Conservation (phyloP, 2,329 filamentous ascomycete species). For the Eurotiales sp. region DNA sequence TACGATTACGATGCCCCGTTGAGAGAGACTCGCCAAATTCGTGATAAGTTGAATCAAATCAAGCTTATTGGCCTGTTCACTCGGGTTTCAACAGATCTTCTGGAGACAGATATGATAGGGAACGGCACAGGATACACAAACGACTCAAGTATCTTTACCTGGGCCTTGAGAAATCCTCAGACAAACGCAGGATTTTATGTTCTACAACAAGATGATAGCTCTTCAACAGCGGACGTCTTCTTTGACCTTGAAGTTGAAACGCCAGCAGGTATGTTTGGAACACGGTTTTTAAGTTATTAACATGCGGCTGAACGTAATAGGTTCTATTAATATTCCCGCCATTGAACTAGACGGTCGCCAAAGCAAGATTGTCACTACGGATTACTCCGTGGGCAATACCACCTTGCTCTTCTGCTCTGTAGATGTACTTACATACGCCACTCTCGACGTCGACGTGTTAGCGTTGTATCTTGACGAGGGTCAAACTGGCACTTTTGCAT, state of each 20-base stretch:
- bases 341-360: conserved; percentile 51
- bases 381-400: conserved; percentile 48
- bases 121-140: conserved; percentile 51
- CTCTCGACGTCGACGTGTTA: conserved; percentile 40
- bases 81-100: conserved; percentile 48
- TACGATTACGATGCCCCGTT: conserved; percentile 64
- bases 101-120: conserved; percentile 52
- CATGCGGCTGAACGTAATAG: conserved; percentile 9
- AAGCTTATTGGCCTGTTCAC: conserved; percentile 44
- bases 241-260: conserved; percentile 50
- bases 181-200: conserved; percentile 51
- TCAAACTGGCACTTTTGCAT: conserved; percentile 49
- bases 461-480: conserved; percentile 49
- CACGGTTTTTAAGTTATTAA: conserved; percentile 19
- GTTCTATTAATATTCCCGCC: conserved; percentile 32
- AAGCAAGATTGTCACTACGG: conserved; percentile 53
- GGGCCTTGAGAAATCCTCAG: conserved; percentile 51
- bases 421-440: conserved; percentile 48
- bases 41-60: conserved; percentile 69
- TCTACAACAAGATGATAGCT: conserved; percentile 45
- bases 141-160: conserved; percentile 45
- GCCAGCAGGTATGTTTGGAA: conserved; percentile 38
- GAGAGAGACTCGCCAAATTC: conserved; percentile 70
- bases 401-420: conserved; percentile 51
- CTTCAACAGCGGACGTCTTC: conserved; percentile 42